Evolutionary conservation across 208 protist species (phyloP).

Genomic region (Phytomonas sp.): DNA sequence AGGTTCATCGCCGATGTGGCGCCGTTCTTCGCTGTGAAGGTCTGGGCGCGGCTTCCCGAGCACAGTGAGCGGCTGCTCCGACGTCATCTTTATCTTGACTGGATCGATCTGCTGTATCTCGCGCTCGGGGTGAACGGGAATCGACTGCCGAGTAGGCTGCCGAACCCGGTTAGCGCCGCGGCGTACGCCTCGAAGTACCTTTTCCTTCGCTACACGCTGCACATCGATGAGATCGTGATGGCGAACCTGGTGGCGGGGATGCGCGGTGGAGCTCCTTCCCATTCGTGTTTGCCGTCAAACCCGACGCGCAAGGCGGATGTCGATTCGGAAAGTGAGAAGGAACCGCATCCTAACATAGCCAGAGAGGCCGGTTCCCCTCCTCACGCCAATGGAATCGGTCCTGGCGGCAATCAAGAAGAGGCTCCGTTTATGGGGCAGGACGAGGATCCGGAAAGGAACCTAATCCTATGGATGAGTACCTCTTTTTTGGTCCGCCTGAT

Average conservation of each 20-base stretch:
- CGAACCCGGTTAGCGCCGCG: slow-evolving; percentile 55
- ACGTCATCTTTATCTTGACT: slow-evolving; percentile 58
- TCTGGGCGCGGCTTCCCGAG: slow-evolving; percentile 76
- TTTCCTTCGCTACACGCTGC: slow-evolving; percentile 69
- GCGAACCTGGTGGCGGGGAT: slow-evolving; percentile 21
- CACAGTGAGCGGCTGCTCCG: slow-evolving; percentile 46
- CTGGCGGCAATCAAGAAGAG: neutral
- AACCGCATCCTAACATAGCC: neutral
- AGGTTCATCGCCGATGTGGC: slow-evolving; percentile 49
- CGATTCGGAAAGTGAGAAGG: neutral
- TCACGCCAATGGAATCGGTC: neutral
- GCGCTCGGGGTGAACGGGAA: slow-evolving; percentile 52
- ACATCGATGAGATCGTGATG: slow-evolving; percentile 34
- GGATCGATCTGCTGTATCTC: slow-evolving; percentile 63
- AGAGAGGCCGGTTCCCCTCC: neutral
- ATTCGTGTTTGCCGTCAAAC: neutral
- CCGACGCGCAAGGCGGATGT: neutral
- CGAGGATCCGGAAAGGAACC: slow-evolving; percentile 22
- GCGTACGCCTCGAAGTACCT: slow-evolving; percentile 69
- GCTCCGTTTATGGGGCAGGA: slow-evolving; percentile 8
- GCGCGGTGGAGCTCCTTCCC: slow-evolving; percentile 5
- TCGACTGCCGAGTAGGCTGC: slow-evolving; percentile 42
- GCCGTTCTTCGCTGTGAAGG: slow-evolving; percentile 55
- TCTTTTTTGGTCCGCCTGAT: slow-evolving; percentile 62
- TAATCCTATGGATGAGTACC: slow-evolving; percentile 59